Base-by-base conservation (phyloP, 148 eudicot genomes). In the Amaranthus hypochondriacus region DNA sequence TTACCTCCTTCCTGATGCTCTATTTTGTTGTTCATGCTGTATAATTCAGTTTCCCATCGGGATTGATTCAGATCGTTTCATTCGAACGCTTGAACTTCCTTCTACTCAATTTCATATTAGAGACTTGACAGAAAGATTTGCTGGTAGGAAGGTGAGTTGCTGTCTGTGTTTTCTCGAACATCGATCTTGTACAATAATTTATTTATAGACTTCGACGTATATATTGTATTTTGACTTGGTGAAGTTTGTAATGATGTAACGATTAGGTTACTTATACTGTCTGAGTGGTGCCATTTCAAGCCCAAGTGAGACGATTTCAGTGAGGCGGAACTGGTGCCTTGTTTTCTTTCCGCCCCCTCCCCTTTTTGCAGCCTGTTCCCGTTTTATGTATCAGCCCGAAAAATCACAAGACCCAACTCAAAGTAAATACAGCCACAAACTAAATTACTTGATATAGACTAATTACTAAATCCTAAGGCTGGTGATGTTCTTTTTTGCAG, bases 11-110 rank as follows among this genome's bases (percentile, higher is more conserved):
- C 21, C 61, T 75, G 62, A 53, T 78, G 73, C 54, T 53, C 55
- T 3, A 49, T 62, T 7, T 57, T 66, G 57, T 77, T 57, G 7
- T 15, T 53, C 53, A 48, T 72, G 59, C 48, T 47, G 53, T 58
- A 78, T 46, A 71, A 55, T 66, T n/a, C 91, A 91, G 97, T 94
- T 94, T 76, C 98, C 97, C 50, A 94, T 94, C 60, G 98, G 98
- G 66, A 94, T 94, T 73, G 98, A 94, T 78, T 94, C 98, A 18
- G 93, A 86, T 4, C 85, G 98, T 73, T 94, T 94, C 81, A 91
- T 91, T 75, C 85, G 87, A 18, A 92, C 97, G 56, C 93, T 94
- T 71, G 89, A 92, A 79, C 48, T 83, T 69, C 81, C 89, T 82
- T 80, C 83, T 80, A 96, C 90, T 66, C 96, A 88, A 84, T 84